Evolutionary conservation across 1,139 yeast species (phyloP), one percentile per base, ranked within the genome.

Genomic region (Yarrowia galli): DNA sequence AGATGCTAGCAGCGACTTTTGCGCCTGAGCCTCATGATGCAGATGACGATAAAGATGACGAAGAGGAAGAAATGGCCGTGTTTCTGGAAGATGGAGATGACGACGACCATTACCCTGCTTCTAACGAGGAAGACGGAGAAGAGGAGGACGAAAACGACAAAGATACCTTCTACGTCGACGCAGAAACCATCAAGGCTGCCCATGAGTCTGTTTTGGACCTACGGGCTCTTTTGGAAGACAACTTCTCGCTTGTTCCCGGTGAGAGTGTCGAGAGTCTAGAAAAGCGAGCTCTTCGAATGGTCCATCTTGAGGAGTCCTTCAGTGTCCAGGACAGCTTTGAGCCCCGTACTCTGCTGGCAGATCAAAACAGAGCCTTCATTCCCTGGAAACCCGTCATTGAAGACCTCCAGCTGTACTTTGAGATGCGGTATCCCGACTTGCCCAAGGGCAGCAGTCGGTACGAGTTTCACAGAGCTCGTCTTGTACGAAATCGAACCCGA

Each of bases 361-460:
- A 74, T 67, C 75, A 75, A n/a, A 73, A 73, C 9, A 68, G 68
- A 51, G 76, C 76, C 9, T 72, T 72, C 49, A 71, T 74, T 28
- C 75, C 75, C 25, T 68, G 72, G 43, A 68, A 70, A 2, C 76
- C 76, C 1, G 73, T 73, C 36, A 71, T 73, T 53, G 72, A 71
- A 10, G 54, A 67, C 23, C 70, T 74, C 46, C 73, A 73, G 43
- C 73, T 71, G 42, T 68, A 74, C 65, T 71, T 74, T 43, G 65
- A 65, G 13, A 70, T 69, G 46, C 65, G 69, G 67, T 74, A 74
- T 67, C 74, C 74, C 1, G 69, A 68, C 13, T 67, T 74, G 23
- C 43, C 67, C 25, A 70, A 69, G 38, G 72, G 71, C 3, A n/a
- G 25, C 15, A 48, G 7, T 8, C 56, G 56, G 36, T 61, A 46